Evolutionary conservation across 805 yeast genomes (phyloP), one percentile per base, ranked within the genome.

Genomic region (Pichia kluyveri): DNA sequence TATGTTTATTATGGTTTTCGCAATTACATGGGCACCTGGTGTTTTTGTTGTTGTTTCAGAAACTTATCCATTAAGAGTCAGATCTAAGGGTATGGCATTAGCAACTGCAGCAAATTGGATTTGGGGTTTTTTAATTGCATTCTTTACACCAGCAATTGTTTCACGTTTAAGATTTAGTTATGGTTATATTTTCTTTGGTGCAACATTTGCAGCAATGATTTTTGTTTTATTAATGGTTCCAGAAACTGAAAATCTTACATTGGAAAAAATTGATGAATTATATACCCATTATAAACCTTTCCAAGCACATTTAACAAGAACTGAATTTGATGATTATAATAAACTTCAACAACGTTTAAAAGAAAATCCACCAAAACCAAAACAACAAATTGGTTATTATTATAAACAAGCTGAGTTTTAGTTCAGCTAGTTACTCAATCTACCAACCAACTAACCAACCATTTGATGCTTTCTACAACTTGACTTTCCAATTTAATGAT

Each of bases 21-120:
- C 89, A 5, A 71, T 79, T 26, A 79, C 87, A 7, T 80, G 86
- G 82, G 88, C 86, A 36, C 86, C 88, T 45, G 80, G 81, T 53
- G 77, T 80, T 38, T 82, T 76, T 66, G 80, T 80, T 45, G 73
- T 82, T 49, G 77, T 82, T 27, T 75, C 86, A 41, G 90, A 83
- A 62, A 67, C 80, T 31, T 83, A 78, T 65, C 87, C 87, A 47
- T 70, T 79, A 54, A 76, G 82, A 67, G 77, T 81, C 54, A 76
- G 80, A 65, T 66, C 78, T 36, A 77, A 75, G 63, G 76, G 77
- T 39, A 80, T 82, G 80, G 76, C 83, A 19, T 69, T 79, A 54
- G 82, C 85, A 43, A 71, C 81, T 27, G 79, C 81, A 30, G 75
- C 81, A 41, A 80, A 80, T 63, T 81, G 87, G 87, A 48, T 78